Evolutionary conservation across 2,329 filamentous ascomycete species (phyloP).

Genomic region (Neonectria punicea): DNA sequence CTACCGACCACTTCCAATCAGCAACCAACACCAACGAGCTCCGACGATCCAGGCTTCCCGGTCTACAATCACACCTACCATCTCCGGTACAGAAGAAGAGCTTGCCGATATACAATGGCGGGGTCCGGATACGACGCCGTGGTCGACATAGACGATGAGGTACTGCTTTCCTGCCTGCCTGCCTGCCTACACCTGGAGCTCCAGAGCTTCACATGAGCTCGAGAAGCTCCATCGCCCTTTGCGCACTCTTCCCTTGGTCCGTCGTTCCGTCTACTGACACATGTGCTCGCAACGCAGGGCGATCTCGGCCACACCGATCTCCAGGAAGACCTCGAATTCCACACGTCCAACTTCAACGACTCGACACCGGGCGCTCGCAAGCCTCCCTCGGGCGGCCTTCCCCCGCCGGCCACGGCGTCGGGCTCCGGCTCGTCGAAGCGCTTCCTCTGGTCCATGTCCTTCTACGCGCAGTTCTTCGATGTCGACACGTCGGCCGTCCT

Average conservation of each 20-base stretch:
- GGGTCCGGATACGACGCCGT: constrained; percentile 96
- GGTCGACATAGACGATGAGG: constrained; percentile 96
- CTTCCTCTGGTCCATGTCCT: constrained; percentile 90
- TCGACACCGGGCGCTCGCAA: constrained; percentile 61
- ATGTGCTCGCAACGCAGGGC: constrained; percentile 67
- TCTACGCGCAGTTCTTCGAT: constrained; percentile 99
- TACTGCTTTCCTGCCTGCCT: constrained; percentile 49
- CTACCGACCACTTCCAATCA: constrained; percentile 30
- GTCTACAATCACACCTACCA: not conserved
- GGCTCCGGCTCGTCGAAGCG: constrained; percentile 72
- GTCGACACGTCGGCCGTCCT: constrained; percentile 94
- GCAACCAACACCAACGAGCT: constrained; percentile 15
- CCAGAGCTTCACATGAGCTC: constrained; percentile 21
- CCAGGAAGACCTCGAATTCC: constrained; percentile 98
- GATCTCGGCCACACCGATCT: constrained; percentile 98
- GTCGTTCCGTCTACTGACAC: constrained; percentile 22
- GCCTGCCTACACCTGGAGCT: constrained; percentile 28
- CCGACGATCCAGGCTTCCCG: not conserved
- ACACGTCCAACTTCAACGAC: constrained; percentile 86
- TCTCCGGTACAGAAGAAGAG: not conserved
- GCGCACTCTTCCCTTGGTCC: not conserved
- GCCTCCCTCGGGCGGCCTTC: constrained; percentile 61
- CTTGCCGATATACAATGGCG: constrained; percentile 65
- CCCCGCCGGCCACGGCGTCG: constrained; percentile 65
- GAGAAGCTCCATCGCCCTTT: constrained; percentile 11